Percentiles rank a stretch among this genome's conserved stretches.
These are phyloP conservation scores for Athelia sp. DNA, from an alignment of 1,284 basidiomycete genomes.

Conservation along the genomic window DNA sequence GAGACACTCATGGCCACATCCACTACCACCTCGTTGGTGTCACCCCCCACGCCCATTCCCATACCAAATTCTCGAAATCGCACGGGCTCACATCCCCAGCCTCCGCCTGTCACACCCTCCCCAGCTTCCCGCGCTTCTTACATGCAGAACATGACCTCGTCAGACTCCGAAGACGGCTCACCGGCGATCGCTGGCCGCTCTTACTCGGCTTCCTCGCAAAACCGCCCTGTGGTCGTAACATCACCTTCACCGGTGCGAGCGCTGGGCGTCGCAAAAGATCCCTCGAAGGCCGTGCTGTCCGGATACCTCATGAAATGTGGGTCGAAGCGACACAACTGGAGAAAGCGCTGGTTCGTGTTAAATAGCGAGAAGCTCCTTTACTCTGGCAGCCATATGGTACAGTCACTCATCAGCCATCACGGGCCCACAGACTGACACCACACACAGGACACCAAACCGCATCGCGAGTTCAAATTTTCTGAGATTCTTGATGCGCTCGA, in stretches of 20 bases:
- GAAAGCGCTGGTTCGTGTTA: slow-evolving; percentile 90
- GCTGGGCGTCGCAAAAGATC: slow-evolving; percentile 39
- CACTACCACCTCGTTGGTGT: slow-evolving; percentile 48
- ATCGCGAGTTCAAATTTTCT: slow-evolving; percentile 80
- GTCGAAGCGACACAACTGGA: slow-evolving; percentile 89
- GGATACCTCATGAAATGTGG: slow-evolving; percentile 98
- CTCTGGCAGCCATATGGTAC: slow-evolving; percentile 85
- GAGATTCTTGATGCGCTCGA: slow-evolving; percentile 94
- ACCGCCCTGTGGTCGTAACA: slow-evolving; percentile 23
- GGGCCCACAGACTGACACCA: slow-evolving; percentile 2
- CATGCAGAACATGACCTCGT: slow-evolving; percentile 52
- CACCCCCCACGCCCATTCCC: slow-evolving; percentile 42
- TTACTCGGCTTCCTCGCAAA: slow-evolving; percentile 36
- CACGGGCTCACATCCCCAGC: slow-evolving; percentile 11
- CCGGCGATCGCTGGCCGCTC: slow-evolving; percentile 27
- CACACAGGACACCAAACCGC: slow-evolving; percentile 78
- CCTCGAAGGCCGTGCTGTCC: slow-evolving; percentile 71
- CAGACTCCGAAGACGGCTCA: slow-evolving; percentile 70
- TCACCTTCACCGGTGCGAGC: slow-evolving; percentile 35
- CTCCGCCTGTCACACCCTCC: slow-evolving; percentile 37
- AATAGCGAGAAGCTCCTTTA: slow-evolving; percentile 81
- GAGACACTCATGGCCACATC: slow-evolving; percentile 58
- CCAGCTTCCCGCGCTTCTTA: slow-evolving; percentile 33
- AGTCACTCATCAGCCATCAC: too few species aligned
- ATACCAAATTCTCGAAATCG: slow-evolving; percentile 29